These are phyloP conservation scores for Cordia subcordata DNA, from an alignment of 257 asterid species.

Conservation along the genomic window DNA sequence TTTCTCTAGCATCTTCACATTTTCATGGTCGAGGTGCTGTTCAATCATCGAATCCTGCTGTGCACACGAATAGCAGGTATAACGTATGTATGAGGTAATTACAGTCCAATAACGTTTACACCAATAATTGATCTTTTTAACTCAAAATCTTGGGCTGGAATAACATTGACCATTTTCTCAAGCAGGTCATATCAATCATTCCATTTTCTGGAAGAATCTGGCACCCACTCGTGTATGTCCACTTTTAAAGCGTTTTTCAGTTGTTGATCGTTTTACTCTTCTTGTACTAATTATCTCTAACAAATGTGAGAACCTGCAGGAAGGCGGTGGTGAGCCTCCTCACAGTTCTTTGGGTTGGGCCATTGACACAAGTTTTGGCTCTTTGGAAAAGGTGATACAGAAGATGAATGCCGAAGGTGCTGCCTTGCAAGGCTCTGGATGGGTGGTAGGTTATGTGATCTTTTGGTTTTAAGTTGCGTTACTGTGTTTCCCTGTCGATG, in stretches of 20 bases:
- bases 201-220: conserved; percentile 92
- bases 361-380: conserved; percentile 59
- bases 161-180: conserved; percentile 12
- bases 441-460: conserved; percentile 56
- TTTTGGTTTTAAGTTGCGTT: conserved; percentile 1
- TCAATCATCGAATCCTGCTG: too few relatives aligned
- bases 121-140: not conserved
- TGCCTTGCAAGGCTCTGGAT: conserved; percentile 84
- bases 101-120: not conserved
- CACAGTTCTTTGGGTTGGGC: conserved; percentile 60
- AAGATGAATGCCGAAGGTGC: conserved; percentile 83
- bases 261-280: conserved; percentile 2
- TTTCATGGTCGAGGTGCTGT: too few relatives aligned
- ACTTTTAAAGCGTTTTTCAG: conserved; percentile 1
- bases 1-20: too few relatives aligned
- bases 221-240: conserved; percentile 65
- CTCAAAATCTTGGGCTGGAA: not conserved
- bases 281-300: not conserved
- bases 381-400: conserved; percentile 55
- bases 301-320: conserved; percentile 36
- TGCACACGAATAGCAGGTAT: too few relatives aligned
- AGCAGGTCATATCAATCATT: conserved; percentile 84
- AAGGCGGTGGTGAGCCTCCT: conserved; percentile 85
- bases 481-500: not conserved
- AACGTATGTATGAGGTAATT: too few relatives aligned